phyloP scores from a whole-genome alignment of 2,329 filamentous ascomycete species.

The Fusarium abutilonis region DNA sequence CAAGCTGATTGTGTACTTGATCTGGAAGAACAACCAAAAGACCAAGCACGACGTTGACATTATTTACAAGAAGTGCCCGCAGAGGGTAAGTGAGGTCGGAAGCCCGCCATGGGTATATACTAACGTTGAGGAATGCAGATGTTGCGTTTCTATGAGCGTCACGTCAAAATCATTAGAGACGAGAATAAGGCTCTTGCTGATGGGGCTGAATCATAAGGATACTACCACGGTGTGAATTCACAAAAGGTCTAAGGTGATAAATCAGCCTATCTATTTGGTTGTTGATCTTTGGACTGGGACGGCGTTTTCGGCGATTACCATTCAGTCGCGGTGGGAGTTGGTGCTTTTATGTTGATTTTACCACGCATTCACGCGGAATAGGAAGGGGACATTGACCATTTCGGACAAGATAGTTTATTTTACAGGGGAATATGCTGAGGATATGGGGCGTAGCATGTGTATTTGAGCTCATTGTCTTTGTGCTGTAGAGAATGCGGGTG shows the following conservation, averaged over 20 bases:
- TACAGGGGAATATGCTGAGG: neutral
- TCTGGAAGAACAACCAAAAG: slow-evolving; percentile 78
- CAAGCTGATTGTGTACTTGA: slow-evolving; percentile 72
- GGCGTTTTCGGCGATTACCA: slow-evolving; percentile 27
- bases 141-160: slow-evolving; percentile 68
- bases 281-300: neutral
- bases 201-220: slow-evolving; percentile 18
- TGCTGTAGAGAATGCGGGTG: neutral
- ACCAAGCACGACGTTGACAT: slow-evolving; percentile 75
- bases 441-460: slow-evolving; percentile 5
- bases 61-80: slow-evolving; percentile 80
- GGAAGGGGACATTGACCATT: slow-evolving; percentile 1
- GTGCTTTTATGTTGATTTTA: slow-evolving; percentile 11
- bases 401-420: neutral
- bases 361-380: slow-evolving; percentile 1
- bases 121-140: slow-evolving; percentile 55
- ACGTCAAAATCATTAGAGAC: slow-evolving; percentile 63
- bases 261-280: neutral
- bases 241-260: neutral
- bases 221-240: neutral
- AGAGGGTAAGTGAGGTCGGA: slow-evolving; percentile 66
- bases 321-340: slow-evolving; percentile 5
- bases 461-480: neutral
- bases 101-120: neutral
- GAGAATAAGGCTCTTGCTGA: slow-evolving; percentile 44